A percentile compares a stretch with the other conserved stretches of the same genome.
phyloP scores from a whole-genome alignment of 1,139 yeast species.

The Lodderomyces beijingensis region DNA sequence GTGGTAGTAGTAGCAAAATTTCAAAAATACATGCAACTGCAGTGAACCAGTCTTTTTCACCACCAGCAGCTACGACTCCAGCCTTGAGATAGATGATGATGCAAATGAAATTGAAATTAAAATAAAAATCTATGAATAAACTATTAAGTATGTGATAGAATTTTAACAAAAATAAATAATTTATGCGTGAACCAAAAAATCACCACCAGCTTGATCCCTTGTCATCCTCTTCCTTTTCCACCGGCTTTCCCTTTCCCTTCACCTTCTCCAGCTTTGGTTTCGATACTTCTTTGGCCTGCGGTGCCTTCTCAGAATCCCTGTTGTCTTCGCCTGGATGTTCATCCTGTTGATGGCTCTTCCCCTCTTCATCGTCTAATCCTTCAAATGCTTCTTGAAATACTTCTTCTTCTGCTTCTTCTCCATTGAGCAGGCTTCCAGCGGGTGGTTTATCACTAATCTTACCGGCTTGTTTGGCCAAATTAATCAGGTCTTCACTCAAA shows the following conservation, averaged over 20 bases:
- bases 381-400: slow-evolving; percentile 1
- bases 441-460: neutral
- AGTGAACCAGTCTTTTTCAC: too few species aligned
- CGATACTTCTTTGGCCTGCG: neutral
- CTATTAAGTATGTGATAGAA: too few species aligned
- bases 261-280: slow-evolving; percentile 1
- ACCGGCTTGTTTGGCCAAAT: slow-evolving; percentile 2
- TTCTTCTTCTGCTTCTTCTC: slow-evolving; percentile 1
- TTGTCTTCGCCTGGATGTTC: slow-evolving; percentile 5
- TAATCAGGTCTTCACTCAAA: slow-evolving; percentile 4
- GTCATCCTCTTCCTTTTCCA: neutral
- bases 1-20: too few species aligned
- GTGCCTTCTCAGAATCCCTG: slow-evolving; percentile 2
- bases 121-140: too few species aligned
- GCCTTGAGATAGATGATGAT: too few species aligned
- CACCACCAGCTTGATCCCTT: too few species aligned
- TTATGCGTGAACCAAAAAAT: too few species aligned
- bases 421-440: too few species aligned
- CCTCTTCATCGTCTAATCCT: slow-evolving; percentile 1
- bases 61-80: too few species aligned
- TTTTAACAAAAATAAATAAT: too few species aligned
- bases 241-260: neutral
- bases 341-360: slow-evolving; percentile 4
- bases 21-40: too few species aligned
- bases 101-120: too few species aligned